These are phyloP conservation scores for Penicillium sp. DNA, from an alignment of 2,329 filamentous ascomycete species.

Conservation along the genomic window DNA sequence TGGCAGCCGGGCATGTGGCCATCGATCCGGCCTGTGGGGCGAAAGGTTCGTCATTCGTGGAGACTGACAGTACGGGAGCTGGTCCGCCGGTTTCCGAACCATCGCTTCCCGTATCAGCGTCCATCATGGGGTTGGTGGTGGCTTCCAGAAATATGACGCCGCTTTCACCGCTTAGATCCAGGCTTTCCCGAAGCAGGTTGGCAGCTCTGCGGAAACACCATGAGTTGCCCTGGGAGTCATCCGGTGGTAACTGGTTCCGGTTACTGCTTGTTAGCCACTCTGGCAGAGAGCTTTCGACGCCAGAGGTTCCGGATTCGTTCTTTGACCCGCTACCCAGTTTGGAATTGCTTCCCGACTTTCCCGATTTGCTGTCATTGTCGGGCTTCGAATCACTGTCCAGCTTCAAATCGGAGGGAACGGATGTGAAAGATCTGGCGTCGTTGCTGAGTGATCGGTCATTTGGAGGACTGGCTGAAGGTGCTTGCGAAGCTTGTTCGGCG, in stretches of 20 bases:
- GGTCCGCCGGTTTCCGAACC: conserved; percentile 31
- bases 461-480: conserved; percentile 14
- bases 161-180: conserved; percentile 49
- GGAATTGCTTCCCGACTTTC: conserved; percentile 1
- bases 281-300: conserved; percentile 31
- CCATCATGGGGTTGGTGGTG: conserved; percentile 28
- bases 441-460: conserved; percentile 30
- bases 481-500: conserved; percentile 21
- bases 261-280: conserved; percentile 35
- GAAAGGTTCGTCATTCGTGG: conserved; percentile 40
- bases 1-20: conserved; percentile 30
- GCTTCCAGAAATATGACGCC: conserved; percentile 47
- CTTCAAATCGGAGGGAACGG: conserved; percentile 28
- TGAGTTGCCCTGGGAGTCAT: conserved; percentile 40
- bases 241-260: conserved; percentile 26
- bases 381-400: conserved; percentile 17
- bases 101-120: conserved; percentile 33
- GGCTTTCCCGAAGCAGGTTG: conserved; percentile 50
- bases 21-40: conserved; percentile 32
- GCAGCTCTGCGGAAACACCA: conserved; percentile 53
- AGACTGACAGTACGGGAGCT: conserved; percentile 37
- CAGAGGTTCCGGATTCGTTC: conserved; percentile 30
- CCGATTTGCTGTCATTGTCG: not conserved
- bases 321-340: conserved; percentile 26
- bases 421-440: conserved; percentile 29